These are phyloP conservation scores for Verticillium alfalfae DNA, from an alignment of 2,329 filamentous ascomycete genomes.

Conservation along the genomic window DNA sequence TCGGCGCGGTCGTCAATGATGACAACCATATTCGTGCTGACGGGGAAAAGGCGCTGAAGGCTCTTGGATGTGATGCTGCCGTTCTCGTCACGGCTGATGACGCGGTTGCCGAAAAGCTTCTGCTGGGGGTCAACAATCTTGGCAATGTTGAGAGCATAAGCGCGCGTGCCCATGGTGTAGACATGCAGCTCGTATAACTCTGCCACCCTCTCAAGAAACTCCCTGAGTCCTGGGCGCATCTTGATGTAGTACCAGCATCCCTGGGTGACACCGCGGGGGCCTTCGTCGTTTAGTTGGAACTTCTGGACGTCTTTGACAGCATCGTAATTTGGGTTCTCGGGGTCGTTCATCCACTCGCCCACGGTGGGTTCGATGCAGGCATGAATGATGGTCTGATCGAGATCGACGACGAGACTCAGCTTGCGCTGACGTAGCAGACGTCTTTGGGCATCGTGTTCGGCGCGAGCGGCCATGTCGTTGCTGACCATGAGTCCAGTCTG, in stretches of 20 bases:
- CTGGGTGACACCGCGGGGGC: slow-evolving; percentile 56
- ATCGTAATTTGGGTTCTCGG: slow-evolving; percentile 82
- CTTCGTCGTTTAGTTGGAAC: slow-evolving; percentile 87
- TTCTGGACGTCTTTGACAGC: slow-evolving; percentile 82
- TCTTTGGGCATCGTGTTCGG: slow-evolving; percentile 81
- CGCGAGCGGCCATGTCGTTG: slow-evolving; percentile 68
- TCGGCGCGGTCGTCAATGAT: slow-evolving; percentile 97
- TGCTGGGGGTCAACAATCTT: slow-evolving; percentile 87
- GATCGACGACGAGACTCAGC: slow-evolving; percentile 88
- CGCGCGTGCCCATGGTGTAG: slow-evolving; percentile 97
- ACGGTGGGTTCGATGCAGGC: slow-evolving; percentile 96
- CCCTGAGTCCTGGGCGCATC: slow-evolving; percentile 77
- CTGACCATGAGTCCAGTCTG: slow-evolving; percentile 85
- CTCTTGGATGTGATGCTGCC: slow-evolving; percentile 89
- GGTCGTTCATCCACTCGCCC: slow-evolving; percentile 89
- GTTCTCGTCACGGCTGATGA: slow-evolving; percentile 95
- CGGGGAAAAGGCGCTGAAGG: slow-evolving; percentile 84
- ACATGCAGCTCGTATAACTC: slow-evolving; percentile 91
- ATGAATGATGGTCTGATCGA: slow-evolving; percentile 98
- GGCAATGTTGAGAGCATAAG: slow-evolving; percentile 90
- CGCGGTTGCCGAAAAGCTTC: slow-evolving; percentile 86
- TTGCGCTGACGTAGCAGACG: slow-evolving; percentile 76
- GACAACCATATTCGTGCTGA: slow-evolving; percentile 98
- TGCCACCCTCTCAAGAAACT: slow-evolving; percentile 74
- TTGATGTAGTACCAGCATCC: slow-evolving; percentile 99